These are phyloP conservation scores for Asterochloris sp. DNA, from an alignment of 139 green algal genomes.

Conservation along the genomic window DNA sequence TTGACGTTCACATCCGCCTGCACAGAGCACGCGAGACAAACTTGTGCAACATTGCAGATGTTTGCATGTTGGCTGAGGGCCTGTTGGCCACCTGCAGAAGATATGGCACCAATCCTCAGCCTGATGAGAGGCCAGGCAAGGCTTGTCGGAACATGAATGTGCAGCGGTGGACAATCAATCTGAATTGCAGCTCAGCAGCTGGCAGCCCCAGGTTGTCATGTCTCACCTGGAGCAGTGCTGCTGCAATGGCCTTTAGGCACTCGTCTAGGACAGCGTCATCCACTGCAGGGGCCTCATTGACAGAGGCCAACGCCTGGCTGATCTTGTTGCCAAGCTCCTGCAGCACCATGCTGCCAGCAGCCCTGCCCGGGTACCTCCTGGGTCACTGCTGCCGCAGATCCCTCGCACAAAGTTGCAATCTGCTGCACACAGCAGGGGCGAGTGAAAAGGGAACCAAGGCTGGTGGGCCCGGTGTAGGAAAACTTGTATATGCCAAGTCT, in stretches of 20 bases:
- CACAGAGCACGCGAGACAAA: too few relatives aligned
- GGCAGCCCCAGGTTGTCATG: slow-evolving; percentile 1
- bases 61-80: too few relatives aligned
- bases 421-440: background rate
- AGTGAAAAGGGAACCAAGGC: too few relatives aligned
- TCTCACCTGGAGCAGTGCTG: slow-evolving; percentile 68
- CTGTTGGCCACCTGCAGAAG: too few relatives aligned
- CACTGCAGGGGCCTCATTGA: slow-evolving; percentile 73
- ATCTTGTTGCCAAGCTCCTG: slow-evolving; percentile 87
- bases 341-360: slow-evolving; percentile 83
- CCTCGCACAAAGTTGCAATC: background rate
- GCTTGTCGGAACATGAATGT: too few relatives aligned
- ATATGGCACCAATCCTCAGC: background rate
- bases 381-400: background rate
- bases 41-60: too few relatives aligned
- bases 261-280: slow-evolving; percentile 90
- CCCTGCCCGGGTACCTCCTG: background rate
- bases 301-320: slow-evolving; percentile 69
- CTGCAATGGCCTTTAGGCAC: slow-evolving; percentile 94
- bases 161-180: background rate
- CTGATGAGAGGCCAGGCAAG: background rate
- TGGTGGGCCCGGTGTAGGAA: background rate
- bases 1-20: slow-evolving; percentile 90
- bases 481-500: background rate
- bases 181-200: background rate